phyloP scores from a whole-genome alignment of 768 basidiomycete species.

The Leccinum olivaceopallidum region DNA sequence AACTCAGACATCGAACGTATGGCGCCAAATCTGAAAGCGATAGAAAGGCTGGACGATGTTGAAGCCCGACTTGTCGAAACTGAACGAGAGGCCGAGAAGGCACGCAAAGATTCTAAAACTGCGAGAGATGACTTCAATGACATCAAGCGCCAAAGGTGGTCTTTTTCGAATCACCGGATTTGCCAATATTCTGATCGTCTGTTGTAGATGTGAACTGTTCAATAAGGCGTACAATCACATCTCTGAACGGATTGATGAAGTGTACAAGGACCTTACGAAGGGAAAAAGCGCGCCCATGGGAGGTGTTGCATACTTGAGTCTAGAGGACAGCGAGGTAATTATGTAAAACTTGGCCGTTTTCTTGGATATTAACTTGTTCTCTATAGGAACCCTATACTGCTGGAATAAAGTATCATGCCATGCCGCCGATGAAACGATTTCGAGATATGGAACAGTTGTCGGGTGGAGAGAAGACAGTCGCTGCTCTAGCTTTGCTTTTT shows the following conservation, averaged over 20 bases:
- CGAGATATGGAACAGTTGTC: slow-evolving; percentile 99
- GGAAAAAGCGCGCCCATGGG: slow-evolving; percentile 93
- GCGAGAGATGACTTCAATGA: slow-evolving; percentile 94
- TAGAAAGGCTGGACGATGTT: slow-evolving; percentile 85
- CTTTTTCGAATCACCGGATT: not conserved
- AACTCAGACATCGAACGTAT: slow-evolving; percentile 84
- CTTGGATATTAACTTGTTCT: slow-evolving; percentile 3
- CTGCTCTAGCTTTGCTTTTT: slow-evolving; percentile 93
- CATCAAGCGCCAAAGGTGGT: slow-evolving; percentile 77
- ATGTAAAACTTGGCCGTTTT: slow-evolving; percentile 21
- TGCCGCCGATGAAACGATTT: slow-evolving; percentile 99
- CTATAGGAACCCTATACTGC: slow-evolving; percentile 76
- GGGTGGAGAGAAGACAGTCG: slow-evolving; percentile 98
- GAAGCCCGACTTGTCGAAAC: slow-evolving; percentile 84
- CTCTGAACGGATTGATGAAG: slow-evolving; percentile 89
- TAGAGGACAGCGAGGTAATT: slow-evolving; percentile 92
- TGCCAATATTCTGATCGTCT: slow-evolving; percentile 2
- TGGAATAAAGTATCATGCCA: slow-evolving; percentile 98
- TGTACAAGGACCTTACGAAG: slow-evolving; percentile 98
- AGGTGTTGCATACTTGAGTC: slow-evolving; percentile 92
- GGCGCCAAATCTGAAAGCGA: slow-evolving; percentile 97
- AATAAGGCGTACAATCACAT: slow-evolving; percentile 97
- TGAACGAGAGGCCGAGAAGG: slow-evolving; percentile 90
- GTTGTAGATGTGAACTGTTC: slow-evolving; percentile 71
- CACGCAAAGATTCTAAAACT: slow-evolving; percentile 82